These are phyloP conservation scores for Podospora pseudocomata DNA, from an alignment of 495 filamentous ascomycete genomes.

Conservation along the genomic window DNA sequence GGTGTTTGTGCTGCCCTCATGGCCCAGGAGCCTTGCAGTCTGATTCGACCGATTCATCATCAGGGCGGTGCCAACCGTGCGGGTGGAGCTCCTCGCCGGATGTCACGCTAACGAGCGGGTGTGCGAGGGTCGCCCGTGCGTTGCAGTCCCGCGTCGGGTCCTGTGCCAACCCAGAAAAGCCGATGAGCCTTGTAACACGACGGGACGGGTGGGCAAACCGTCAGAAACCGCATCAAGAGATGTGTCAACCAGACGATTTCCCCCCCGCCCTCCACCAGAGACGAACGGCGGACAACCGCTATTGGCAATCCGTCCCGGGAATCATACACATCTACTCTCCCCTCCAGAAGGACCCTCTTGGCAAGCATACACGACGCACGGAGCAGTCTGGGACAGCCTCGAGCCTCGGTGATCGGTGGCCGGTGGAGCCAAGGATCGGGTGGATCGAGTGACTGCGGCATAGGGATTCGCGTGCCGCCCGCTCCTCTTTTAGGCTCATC, in stretches of 20 bases:
- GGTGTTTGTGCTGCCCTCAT: neutral
- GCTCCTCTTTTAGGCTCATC: conserved; percentile 33
- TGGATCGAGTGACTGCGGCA: conserved; percentile 24
- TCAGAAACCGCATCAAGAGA: conserved; percentile 1
- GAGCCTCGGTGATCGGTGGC: conserved; percentile 2
- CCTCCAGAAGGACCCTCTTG: neutral
- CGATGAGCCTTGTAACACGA: conserved; percentile 8
- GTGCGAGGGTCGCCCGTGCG: conserved; percentile 21
- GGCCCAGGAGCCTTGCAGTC: neutral
- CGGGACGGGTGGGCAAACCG: conserved; percentile 1
- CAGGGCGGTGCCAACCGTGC: conserved; percentile 19
- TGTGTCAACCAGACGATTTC: neutral
- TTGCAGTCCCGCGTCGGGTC: conserved; percentile 23
- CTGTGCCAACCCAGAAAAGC: conserved; percentile 16
- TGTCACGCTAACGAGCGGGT: conserved; percentile 22
- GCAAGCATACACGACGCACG: neutral
- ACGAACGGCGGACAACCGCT: neutral
- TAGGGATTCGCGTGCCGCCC: conserved; percentile 24
- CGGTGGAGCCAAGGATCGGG: conserved; percentile 21
- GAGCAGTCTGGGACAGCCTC: neutral
- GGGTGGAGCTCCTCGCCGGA: conserved; percentile 14
- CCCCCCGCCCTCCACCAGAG: neutral
- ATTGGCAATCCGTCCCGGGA: neutral
- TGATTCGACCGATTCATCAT: neutral
- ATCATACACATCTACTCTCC: neutral